These are phyloP conservation scores for Grigorovia humatica DNA, from an alignment of 805 yeast species.

Conservation along the genomic window DNA sequence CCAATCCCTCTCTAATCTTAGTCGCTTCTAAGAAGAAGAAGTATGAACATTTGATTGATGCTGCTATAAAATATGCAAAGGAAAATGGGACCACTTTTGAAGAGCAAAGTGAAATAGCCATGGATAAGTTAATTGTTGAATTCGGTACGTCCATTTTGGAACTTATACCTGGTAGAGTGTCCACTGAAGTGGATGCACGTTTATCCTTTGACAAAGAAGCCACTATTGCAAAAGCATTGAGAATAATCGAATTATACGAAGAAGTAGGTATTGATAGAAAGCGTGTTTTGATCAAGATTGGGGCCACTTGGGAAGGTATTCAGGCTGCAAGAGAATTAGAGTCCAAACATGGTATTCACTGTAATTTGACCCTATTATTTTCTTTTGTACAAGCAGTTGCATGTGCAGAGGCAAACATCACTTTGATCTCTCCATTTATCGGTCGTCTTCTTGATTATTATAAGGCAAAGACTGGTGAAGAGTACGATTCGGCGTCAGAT, in stretches of 20 bases:
- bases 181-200: slow-evolving; percentile 98
- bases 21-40: slow-evolving; percentile 90
- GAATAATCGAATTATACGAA: slow-evolving; percentile 81
- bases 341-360: slow-evolving; percentile 80
- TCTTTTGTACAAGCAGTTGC: slow-evolving; percentile 97
- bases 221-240: slow-evolving; percentile 86
- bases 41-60: slow-evolving; percentile 82
- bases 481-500: slow-evolving; percentile 64
- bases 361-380: slow-evolving; percentile 90
- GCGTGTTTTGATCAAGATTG: slow-evolving; percentile 88
- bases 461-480: slow-evolving; percentile 88
- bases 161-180: slow-evolving; percentile 97
- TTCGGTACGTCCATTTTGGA: slow-evolving; percentile 88
- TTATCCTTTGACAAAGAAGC: slow-evolving; percentile 92
- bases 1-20: slow-evolving; percentile 93
- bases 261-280: slow-evolving; percentile 78
- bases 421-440: slow-evolving; percentile 96
- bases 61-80: slow-evolving; percentile 82
- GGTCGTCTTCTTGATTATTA: slow-evolving; percentile 99
- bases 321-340: slow-evolving; percentile 97
- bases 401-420: slow-evolving; percentile 93
- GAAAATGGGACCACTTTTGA: slow-evolving; percentile 39
- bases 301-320: slow-evolving; percentile 98
- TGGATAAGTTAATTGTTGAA: slow-evolving; percentile 88
- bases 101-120: slow-evolving; percentile 68